A percentile compares a stretch with the other conserved stretches of the same genome.
phyloP scores from a whole-genome alignment of 495 filamentous ascomycete genomes.

The Tuber borchii region DNA sequence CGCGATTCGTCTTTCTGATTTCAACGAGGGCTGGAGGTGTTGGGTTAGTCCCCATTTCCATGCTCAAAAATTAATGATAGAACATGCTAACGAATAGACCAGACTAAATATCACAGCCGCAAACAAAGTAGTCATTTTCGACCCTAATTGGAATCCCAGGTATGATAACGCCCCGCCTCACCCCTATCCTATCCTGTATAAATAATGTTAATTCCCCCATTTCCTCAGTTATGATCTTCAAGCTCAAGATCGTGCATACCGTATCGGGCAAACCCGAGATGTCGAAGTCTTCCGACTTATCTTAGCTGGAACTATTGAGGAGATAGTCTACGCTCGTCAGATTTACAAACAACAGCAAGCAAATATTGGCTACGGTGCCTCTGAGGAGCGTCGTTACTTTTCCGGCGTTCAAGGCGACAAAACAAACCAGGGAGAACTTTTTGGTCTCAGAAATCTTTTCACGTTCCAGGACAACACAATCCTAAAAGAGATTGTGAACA shows the following conservation, averaged over 20 bases:
- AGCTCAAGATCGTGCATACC: conserved; percentile 92
- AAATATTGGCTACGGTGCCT: conserved; percentile 93
- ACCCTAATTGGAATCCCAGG: conserved; percentile 95
- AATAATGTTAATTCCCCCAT: background rate
- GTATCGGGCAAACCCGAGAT: conserved; percentile 86
- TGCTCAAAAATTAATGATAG: background rate
- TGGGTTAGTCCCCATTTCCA: conserved; percentile 8
- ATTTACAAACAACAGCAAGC: conserved; percentile 99
- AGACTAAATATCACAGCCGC: conserved; percentile 95
- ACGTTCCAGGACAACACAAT: conserved; percentile 73
- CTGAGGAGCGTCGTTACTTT: conserved; percentile 88
- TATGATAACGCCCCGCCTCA: conserved; percentile 15
- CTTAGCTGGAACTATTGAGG: conserved; percentile 90
- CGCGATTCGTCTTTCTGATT: conserved; percentile 91
- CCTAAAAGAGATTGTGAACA: conserved; percentile 88
- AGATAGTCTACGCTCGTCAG: conserved; percentile 93
- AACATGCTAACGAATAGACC: conserved; percentile 23
- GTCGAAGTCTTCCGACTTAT: conserved; percentile 95
- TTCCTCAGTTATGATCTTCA: conserved; percentile 65
- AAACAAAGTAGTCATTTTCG: conserved; percentile 96
- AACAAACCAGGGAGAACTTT: conserved; percentile 80
- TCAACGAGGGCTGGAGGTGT: conserved; percentile 86
- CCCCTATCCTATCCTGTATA: background rate
- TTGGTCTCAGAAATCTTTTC: conserved; percentile 84
- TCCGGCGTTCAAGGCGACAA: conserved; percentile 82